Percentiles rank a stretch among this genome's conserved stretches.
phyloP scores from a whole-genome alignment of 768 basidiomycete genomes.

The Tulasnella sp. region DNA sequence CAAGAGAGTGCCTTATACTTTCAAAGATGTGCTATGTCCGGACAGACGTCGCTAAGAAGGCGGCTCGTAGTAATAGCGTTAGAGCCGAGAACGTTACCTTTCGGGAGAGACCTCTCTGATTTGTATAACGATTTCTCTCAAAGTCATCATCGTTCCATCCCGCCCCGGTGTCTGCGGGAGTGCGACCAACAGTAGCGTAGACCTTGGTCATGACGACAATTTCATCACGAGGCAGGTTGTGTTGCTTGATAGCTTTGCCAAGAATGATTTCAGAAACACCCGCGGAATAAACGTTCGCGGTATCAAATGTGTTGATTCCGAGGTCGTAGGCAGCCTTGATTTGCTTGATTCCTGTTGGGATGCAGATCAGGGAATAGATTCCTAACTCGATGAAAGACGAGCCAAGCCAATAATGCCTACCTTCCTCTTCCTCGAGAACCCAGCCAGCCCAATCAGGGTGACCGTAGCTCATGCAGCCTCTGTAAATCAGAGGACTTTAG shows the following conservation, averaged over 20 bases:
- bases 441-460: slow-evolving; percentile 20
- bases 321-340: slow-evolving; percentile 32
- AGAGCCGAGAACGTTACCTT: slow-evolving; percentile 42
- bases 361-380: background rate
- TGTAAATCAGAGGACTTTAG: background rate
- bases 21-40: slow-evolving; percentile 61
- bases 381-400: background rate
- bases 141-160: slow-evolving; percentile 26
- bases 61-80: background rate
- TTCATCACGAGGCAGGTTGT: slow-evolving; percentile 47
- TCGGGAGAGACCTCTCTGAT: slow-evolving; percentile 50
- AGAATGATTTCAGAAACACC: slow-evolving; percentile 36
- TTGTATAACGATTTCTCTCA: slow-evolving; percentile 51
- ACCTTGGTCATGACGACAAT: slow-evolving; percentile 53
- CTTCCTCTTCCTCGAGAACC: slow-evolving; percentile 33
- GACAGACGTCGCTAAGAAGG: slow-evolving; percentile 12
- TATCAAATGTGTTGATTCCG: slow-evolving; percentile 30
- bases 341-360: slow-evolving; percentile 34
- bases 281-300: slow-evolving; percentile 27
- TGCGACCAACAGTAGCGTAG: background rate
- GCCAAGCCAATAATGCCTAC: background rate
- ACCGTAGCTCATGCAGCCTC: slow-evolving; percentile 26
- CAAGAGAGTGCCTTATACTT: slow-evolving; percentile 46
- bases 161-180: slow-evolving; percentile 30
- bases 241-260: slow-evolving; percentile 42